Evolutionary conservation across 2,329 filamentous ascomycete species (phyloP), one percentile per base, ranked within the genome.

Genomic region (Fusarium euwallaceae): DNA sequence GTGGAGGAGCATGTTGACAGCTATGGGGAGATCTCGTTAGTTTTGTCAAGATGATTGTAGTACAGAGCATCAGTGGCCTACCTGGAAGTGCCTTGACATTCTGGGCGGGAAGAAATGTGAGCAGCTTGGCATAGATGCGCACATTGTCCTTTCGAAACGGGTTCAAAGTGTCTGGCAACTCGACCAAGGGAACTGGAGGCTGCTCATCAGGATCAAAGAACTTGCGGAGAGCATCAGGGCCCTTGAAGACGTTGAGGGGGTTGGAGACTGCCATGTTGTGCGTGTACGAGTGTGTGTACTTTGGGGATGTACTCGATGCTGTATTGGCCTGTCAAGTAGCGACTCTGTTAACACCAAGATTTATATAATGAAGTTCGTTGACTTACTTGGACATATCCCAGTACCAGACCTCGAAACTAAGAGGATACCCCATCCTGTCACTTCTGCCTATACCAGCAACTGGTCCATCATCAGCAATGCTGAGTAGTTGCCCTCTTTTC

Each of bases 61-160:
- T 24, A 10, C 2, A 6, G 8, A 14, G 20, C 20, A 48, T 11
- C 6, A 12, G 27, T 16, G 11, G 4, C 34, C 6, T 60, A 60
- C 56, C 56, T 60, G 56, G 56, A 27, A 60, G 34, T 20, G 56
- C 56, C 22, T 60, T 60, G 36, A 60, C 56, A 41, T 60, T 60
- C 36, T 60, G 56, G 8, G 56, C 56, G 2, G 56, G 56, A 16
- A 60, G 56, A 60, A 60, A 60, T 11, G 56, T 60, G 20, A 60
- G 34, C 9, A 60, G 36, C 56, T 60, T 60, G 2, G 56, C 56
- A 12, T 41, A 60, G 32, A 60, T 60, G 32, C 56, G 56, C 14
- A 60, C 56, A n/a, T 41, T 41, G 56, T 60, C 56, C 12, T 60
- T 36, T 24, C 56, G 56, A 20, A 60, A 60, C 6, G 56, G 56